Evolutionary conservation across 768 basidiomycete genomes (phyloP).

Genomic region (Saitozyma sp.): DNA sequence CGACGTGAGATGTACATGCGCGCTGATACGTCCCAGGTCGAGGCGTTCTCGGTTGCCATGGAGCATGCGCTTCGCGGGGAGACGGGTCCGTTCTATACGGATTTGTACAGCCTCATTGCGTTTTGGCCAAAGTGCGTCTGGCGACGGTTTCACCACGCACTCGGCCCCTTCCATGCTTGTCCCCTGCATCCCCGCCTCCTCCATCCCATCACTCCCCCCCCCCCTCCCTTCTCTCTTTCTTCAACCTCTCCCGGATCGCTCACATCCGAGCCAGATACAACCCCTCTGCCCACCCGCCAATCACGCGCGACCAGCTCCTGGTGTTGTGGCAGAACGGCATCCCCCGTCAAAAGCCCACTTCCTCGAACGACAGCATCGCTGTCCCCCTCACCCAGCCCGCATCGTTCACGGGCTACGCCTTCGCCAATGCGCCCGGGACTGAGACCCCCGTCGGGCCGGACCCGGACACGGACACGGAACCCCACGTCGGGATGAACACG

Average conservation of each 20-base stretch:
- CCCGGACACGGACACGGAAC: too few relatives aligned
- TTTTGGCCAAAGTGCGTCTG: conserved; percentile 61
- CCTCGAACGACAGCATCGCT: conserved; percentile 22
- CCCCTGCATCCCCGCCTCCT: conserved; percentile 9
- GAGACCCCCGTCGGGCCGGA: too few relatives aligned
- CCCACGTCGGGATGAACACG: conserved; percentile 12
- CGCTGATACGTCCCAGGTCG: conserved; percentile 56
- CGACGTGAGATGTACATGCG: neutral
- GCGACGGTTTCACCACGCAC: too few relatives aligned
- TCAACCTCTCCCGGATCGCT: conserved; percentile 1
- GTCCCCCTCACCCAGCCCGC: conserved; percentile 37
- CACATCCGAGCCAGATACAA: conserved; percentile 23
- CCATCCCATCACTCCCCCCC: conserved; percentile 1
- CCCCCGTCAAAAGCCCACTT: conserved; percentile 28
- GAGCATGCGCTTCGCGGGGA: conserved; percentile 66
- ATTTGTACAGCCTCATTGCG: conserved; percentile 69
- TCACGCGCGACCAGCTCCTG: conserved; percentile 34
- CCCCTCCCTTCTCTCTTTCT: neutral
- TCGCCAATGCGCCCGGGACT: neutral
- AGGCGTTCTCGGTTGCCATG: conserved; percentile 68
- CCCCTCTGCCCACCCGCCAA: conserved; percentile 32
- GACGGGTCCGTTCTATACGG: conserved; percentile 69
- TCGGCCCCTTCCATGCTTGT: neutral
- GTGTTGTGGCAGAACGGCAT: conserved; percentile 38
- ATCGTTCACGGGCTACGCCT: conserved; percentile 15